Base-by-base conservation (phyloP, 192 early-diverging fungal species). In the Coemansia sp. region DNA sequence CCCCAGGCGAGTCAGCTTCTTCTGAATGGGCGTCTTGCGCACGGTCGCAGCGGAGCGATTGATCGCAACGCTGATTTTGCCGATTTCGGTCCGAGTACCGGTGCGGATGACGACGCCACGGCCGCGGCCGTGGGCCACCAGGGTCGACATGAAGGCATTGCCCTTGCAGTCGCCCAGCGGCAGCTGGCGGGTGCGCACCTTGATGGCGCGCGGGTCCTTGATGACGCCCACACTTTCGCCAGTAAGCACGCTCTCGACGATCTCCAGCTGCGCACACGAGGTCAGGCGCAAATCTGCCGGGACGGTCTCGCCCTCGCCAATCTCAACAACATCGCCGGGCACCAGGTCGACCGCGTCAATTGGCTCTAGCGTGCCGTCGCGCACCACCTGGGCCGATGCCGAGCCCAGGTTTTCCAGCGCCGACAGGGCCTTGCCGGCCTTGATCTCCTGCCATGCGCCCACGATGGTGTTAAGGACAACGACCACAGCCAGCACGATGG, bases 131-230 rank as follows among this genome's bases (percentile, higher is more conserved):
- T 85, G 82, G 25, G 90, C 80, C 19, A 96, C 90, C 5, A 89
- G 76, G 3, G 94, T 98, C 8, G 91, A 85, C 94, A 95, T 96
- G 63, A 98, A 98, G 6, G 90, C 91, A 58, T 90, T 95, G 33
- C 93, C 89, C 61, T 87, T 92, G 64, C 95, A 96, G 44, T 98
- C 95, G 40, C 85, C 89, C 6, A 97, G 69, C 11, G 87, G 85
- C 41, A 76, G 61, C 47, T 69, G 65, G 8, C 62, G 49, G 16
- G 65, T 65, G 32, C 63, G 67, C 51, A 60, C 59, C 45, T 76
- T 70, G 51, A 72, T 64, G 37, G 59, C 74, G 31, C 44, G 41
- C n/a, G 73, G 44, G 33, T 85, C 72, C 68, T 88, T 88, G 60
- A 63, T 52, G 26, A 77, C 74, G 16, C 84, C 85, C 5, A 85